Base-by-base conservation (phyloP, 108 stramenopile species). In the Bacterosira constricta region DNA sequence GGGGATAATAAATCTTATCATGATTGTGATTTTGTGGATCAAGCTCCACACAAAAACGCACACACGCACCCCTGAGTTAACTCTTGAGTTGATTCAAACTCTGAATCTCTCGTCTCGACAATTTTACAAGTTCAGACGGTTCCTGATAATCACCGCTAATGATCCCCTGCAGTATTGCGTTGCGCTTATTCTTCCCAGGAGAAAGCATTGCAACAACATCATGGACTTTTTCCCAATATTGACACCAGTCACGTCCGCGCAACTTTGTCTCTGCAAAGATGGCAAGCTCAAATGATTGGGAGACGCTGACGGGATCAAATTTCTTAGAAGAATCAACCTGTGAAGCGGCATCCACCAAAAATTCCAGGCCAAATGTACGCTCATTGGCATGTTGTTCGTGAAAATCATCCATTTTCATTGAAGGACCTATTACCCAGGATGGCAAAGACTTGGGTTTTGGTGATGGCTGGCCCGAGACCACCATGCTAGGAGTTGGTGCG, bases 151-250 rank as follows among this genome's bases (percentile, higher is more conserved):
- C 73, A 17, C 81, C 84, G 47, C 54, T 47, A 13, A 75, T 65
- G 31, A 85, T 85, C 13, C 78, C 68, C 26, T 79, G 59, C 31
- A 75, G 31, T 37, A 85, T 74, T 20, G 81, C 18, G 39, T 79
- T 82, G 17, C 55, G 65, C 23, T 66, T 51, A 20, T 60, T 42
- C 58, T 71, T 80, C 15, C 84, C 84, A 1, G 80, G 71, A 23
- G 79, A 82, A 18, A 76, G 37, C 77, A 67, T 71, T 25, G 72
- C 77, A 36, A 77, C 77, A 38, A 85, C 34, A 55, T 73, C 77
- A 56, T 85, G 81, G 15, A 80, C 50, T 55, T 80, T 82, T 71
- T 79, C 81, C 84, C 81, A 82, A 50, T 85, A 85, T 50, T 66
- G 69, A 41, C 71, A 66, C 77, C 77, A 79, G 37, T 73, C 47